Evolutionary conservation across 345 rosid species (phyloP), one percentile per base, ranked within the genome.

Genomic region (Hypericum androsaemum): DNA sequence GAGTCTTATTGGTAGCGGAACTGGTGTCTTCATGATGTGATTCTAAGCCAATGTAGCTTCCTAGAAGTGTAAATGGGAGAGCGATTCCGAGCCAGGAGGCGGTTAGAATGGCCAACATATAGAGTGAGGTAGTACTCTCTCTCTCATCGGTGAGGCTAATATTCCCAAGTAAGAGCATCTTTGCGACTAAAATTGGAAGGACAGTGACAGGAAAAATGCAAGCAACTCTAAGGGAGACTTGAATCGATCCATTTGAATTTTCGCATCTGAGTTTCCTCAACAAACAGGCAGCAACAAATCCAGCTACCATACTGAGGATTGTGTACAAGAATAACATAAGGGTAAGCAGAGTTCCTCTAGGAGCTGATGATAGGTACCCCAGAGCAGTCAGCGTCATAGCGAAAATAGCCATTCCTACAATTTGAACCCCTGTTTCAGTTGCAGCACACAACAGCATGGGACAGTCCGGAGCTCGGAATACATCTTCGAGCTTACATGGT

Each of bases 331-430:
- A 56, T 39, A 82, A 76, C 89, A 82, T 82, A 52, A 86, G 86
- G 45, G 81, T 80, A 8, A 82, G 52, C 43, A 82, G 86, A 8
- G 81, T 69, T 54, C 89, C 89, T 22, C 89, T 83, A 16, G 86
- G 80, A 54, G 89, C 89, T 0, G 89, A 86, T 6, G 89, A 82
- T 86, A 82, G 79, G 56, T 79, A 82, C 55, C 89, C 89, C 51
- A 82, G 86, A 43, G 89, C 81, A 65, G 89, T 80, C 52, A 82
- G 80, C 55, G 80, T 37, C 16, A 79, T 72, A 7, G 86, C 79
- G 35, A 80, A 86, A 57, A 80, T 63, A 48, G 80, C 83, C 89
- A 82, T 80, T 59, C 89, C 89, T 38, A 77, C 78, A 59, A 82
- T 80, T 75, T 82, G 89, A 44, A 82, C 83, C 22, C 89, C 89